These are phyloP conservation scores for Dryas drummondii DNA, from an alignment of 306 rosid species.

Conservation along the genomic window DNA sequence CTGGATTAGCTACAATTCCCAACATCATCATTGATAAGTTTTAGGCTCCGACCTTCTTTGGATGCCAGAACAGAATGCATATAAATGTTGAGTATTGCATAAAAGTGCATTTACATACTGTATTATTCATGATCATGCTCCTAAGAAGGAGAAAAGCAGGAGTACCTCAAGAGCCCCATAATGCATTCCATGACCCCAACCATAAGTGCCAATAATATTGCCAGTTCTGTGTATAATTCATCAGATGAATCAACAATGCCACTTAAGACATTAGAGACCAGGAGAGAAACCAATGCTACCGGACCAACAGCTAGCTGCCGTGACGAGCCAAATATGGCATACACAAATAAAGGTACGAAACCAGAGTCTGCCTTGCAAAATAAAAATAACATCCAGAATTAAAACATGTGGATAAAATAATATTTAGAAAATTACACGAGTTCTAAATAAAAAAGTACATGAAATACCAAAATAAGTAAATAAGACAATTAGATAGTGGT, in stretches of 20 bases:
- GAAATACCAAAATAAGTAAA: neutral
- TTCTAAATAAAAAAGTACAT: too few relatives aligned
- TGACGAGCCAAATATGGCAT: conserved; percentile 93
- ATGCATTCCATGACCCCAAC: conserved; percentile 91
- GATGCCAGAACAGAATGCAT: conserved; percentile 12
- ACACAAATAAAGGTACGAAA: conserved; percentile 85
- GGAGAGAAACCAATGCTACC: conserved; percentile 96
- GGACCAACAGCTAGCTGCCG: conserved; percentile 99
- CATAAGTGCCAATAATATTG: conserved; percentile 88
- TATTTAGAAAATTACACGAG: neutral
- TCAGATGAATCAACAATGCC: conserved; percentile 73
- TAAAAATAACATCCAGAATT: conserved; percentile 12
- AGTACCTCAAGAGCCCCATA: conserved; percentile 93
- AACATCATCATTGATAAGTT: neutral
- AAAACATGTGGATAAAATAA: neutral
- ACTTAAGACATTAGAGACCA: conserved; percentile 80
- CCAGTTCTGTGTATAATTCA: conserved; percentile 77
- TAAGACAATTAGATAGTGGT: neutral
- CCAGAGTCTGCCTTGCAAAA: conserved; percentile 58
- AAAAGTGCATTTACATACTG: conserved; percentile 18
- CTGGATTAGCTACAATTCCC: neutral
- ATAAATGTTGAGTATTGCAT: neutral
- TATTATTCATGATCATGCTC: neutral
- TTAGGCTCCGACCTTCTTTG: conserved; percentile 4
- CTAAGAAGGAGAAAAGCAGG: conserved; percentile 18